These are phyloP conservation scores for Ploettnerulaceae sp. DNA, from an alignment of 2,329 filamentous ascomycete species.

Conservation along the genomic window DNA sequence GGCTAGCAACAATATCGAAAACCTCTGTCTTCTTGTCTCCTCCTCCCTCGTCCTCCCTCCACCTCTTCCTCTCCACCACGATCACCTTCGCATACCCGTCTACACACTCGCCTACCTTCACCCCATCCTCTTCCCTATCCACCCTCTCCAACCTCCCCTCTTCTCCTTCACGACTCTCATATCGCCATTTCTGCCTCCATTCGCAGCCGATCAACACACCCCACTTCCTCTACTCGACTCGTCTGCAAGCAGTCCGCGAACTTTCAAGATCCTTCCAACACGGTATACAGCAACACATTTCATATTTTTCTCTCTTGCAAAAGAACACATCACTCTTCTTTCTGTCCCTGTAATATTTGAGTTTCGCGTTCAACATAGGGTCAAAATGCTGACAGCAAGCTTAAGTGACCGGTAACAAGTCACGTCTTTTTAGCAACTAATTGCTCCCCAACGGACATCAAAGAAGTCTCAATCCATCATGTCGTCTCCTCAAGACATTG, in stretches of 20 bases:
- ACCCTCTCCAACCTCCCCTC: constrained; percentile 13
- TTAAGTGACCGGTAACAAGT: constrained; percentile 4
- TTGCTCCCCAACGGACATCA: constrained; percentile 2
- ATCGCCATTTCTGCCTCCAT: constrained; percentile 19
- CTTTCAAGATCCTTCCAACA: neutral
- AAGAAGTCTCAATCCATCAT: constrained; percentile 24
- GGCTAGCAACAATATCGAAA: neutral
- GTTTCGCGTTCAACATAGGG: neutral
- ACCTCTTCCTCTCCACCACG: constrained; percentile 19
- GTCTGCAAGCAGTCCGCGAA: constrained; percentile 4
- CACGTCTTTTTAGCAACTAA: constrained; percentile 2
- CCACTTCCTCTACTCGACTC: constrained; percentile 6
- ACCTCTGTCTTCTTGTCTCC: constrained; percentile 3
- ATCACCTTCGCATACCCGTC: constrained; percentile 20
- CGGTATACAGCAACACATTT: constrained; percentile 1
- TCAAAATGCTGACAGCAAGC: neutral
- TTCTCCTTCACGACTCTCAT: constrained; percentile 2
- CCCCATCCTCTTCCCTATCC: neutral
- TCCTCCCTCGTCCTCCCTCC: constrained; percentile 19
- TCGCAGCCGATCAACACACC: constrained; percentile 14
- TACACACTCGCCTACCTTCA: constrained; percentile 17
- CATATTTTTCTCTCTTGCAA: constrained; percentile 12
- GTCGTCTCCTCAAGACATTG: constrained; percentile 32
- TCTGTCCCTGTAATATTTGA: neutral
- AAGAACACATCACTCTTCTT: neutral